Conservation (phyloP, 495 filamentous ascomycete genomes). For the Penicillium pulvis region DNA sequence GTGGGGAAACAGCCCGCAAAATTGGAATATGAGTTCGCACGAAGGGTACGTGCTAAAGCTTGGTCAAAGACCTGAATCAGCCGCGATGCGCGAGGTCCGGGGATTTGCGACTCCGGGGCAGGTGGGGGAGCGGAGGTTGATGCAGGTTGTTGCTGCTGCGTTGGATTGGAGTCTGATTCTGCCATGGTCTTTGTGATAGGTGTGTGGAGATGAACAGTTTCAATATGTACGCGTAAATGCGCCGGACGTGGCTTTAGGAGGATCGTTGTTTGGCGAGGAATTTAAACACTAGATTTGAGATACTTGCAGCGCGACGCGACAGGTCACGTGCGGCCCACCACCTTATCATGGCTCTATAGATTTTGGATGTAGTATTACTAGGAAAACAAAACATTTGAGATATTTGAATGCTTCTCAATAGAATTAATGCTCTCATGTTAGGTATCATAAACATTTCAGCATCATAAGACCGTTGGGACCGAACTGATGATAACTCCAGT, state of each 20-base stretch:
- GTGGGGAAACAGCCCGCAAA: conserved; percentile 91
- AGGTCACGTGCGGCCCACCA: conserved; percentile 20
- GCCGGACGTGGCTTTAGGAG: not conserved
- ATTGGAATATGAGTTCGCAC: conserved; percentile 72
- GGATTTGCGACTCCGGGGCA: conserved; percentile 60
- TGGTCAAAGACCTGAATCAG: conserved; percentile 70
- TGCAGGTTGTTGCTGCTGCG: not conserved
- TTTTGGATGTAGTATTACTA: too few species aligned
- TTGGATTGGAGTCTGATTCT: not conserved
- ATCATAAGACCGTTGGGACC: not conserved
- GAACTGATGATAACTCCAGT: not conserved
- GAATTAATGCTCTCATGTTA: too few species aligned
- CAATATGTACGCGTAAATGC: not conserved
- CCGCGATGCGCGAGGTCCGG: conserved; percentile 73
- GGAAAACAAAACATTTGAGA: too few species aligned
- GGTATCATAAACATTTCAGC: too few species aligned
- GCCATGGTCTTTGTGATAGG: not conserved
- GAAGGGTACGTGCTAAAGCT: conserved; percentile 69
- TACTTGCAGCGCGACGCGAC: conserved; percentile 24
- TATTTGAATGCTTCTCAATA: too few species aligned
- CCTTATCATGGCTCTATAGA: too few species aligned
- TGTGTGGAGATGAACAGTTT: not conserved
- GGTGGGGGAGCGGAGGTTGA: conserved; percentile 36
- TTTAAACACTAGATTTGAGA: conserved; percentile 7
- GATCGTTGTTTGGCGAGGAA: conserved; percentile 12